Base-by-base conservation (phyloP, 768 basidiomycete species). In the Naematelia aurantialba region DNA sequence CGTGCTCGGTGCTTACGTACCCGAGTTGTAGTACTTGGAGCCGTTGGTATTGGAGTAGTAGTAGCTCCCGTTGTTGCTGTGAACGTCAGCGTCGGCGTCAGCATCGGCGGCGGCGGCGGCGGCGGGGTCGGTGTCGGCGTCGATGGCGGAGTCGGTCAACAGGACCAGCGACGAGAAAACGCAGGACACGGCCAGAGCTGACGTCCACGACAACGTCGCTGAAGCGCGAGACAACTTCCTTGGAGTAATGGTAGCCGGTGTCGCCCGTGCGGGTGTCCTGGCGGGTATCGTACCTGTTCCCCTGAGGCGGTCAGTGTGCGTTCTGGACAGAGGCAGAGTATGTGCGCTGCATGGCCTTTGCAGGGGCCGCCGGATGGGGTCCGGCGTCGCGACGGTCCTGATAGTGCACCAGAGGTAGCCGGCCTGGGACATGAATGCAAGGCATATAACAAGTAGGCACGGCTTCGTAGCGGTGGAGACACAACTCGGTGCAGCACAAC, bases 31-130 rank as follows among this genome's bases (percentile, higher is more conserved):
- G 30, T 61, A 61, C 5, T 48, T 57, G n/a, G 55, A 57, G 21
- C 60, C 60, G 44, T 61, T 52, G 22, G 60, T 61, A 46, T 61
- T 61, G 17, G 21, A 13, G 55, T 61, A 61, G 51, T 61, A 61
- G 50, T 57, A 61, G 5, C 49, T 52, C 3, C 50, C 44, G 50
- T 61, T 46, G 13, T 1, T 24, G 34, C 59, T 61, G 27, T 3
- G 29, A 4, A 19, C 45, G 24, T n/a, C 45, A 4, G 8, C 45
- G 8, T 19, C 45, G 19, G 8, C 39, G n/a, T 44, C 39, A 44
- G 12, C n/a, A n/a, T 11, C 11, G n/a, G 11, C 39, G n/a, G 39
- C 11, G 39, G 12, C 39, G 39, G 39, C 12, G n/a, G 39, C 12
- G n/a, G 39, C 11, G 12, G 39, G 12, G 39, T n/a, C 21, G 17